A percentile compares a stretch with the other conserved stretches of the same genome.
phyloP scores from a whole-genome alignment of 768 basidiomycete species.

The Mycena rebaudengoi region DNA sequence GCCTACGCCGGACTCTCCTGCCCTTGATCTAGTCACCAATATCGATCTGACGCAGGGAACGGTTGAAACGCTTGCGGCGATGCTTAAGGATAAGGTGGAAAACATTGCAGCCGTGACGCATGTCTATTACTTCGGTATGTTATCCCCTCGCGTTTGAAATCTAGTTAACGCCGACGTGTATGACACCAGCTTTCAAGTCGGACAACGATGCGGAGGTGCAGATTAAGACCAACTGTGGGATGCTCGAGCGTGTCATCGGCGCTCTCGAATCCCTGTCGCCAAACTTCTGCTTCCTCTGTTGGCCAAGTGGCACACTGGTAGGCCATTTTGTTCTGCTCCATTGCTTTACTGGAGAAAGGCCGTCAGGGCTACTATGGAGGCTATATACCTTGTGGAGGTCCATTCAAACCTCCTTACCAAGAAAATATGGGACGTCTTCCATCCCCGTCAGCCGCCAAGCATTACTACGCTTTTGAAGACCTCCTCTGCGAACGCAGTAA shows the following conservation, averaged over 20 bases:
- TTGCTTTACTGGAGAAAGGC: neutral
- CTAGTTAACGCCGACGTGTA: too few relatives aligned
- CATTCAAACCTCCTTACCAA: conserved; percentile 15
- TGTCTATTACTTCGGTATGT: conserved; percentile 23
- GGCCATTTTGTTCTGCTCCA: neutral
- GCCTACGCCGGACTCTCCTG: conserved; percentile 13
- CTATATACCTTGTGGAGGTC: conserved; percentile 19
- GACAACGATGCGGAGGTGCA: conserved; percentile 10
- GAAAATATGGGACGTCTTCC: conserved; percentile 25
- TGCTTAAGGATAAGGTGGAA: conserved; percentile 6
- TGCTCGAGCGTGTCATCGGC: conserved; percentile 22
- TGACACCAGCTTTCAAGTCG: conserved; percentile 20
- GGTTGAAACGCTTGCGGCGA: conserved; percentile 3
- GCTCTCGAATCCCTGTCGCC: conserved; percentile 14
- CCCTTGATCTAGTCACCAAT: conserved; percentile 8
- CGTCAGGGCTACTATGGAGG: too few relatives aligned
- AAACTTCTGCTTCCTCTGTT: conserved; percentile 17
- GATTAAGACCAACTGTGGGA: conserved; percentile 14
- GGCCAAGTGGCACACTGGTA: conserved; percentile 20
- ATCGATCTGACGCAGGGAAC: conserved; percentile 14
- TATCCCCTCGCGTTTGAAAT: too few relatives aligned
- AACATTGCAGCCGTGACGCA: conserved; percentile 16
- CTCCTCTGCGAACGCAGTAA: conserved; percentile 17
- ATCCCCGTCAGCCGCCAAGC: conserved; percentile 13
- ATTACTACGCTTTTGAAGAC: conserved; percentile 19